phyloP scores from a whole-genome alignment of 2,329 filamentous ascomycete species.

The Botrytis galanthina region DNA sequence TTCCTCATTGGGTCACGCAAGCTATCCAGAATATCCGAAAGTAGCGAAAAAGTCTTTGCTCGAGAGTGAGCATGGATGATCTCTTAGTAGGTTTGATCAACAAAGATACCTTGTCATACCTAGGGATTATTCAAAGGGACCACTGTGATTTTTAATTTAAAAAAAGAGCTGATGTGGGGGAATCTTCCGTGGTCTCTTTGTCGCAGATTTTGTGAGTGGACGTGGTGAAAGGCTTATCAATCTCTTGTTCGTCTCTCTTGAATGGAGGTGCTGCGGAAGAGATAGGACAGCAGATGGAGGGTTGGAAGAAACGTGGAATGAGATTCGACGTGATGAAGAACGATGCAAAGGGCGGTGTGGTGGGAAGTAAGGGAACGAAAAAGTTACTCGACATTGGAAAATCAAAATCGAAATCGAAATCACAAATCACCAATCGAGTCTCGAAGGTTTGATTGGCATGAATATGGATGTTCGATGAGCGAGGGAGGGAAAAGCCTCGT shows the following conservation, averaged over 20 bases:
- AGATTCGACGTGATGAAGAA: neutral
- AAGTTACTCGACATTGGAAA: neutral
- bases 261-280: neutral
- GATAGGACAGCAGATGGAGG: neutral
- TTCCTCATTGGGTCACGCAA: neutral
- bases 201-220: neutral
- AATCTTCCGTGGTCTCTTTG: neutral
- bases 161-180: slow-evolving; percentile 8
- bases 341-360: slow-evolving; percentile 5
- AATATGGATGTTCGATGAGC: neutral
- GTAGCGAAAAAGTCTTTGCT: neutral
- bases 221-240: neutral
- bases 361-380: neutral
- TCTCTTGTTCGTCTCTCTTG: neutral
- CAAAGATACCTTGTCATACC: neutral
- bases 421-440: neutral
- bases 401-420: neutral
- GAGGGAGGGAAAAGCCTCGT: neutral
- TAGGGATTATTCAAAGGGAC: neutral
- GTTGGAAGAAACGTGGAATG: neutral
- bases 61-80: neutral
- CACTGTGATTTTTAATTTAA: neutral
- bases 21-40: neutral
- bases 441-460: slow-evolving; percentile 2
- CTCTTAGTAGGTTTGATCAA: slow-evolving; percentile 4